These are phyloP conservation scores for Kingdonia uniflora DNA, from an alignment of 164 flowering plant species.

Conservation along the genomic window DNA sequence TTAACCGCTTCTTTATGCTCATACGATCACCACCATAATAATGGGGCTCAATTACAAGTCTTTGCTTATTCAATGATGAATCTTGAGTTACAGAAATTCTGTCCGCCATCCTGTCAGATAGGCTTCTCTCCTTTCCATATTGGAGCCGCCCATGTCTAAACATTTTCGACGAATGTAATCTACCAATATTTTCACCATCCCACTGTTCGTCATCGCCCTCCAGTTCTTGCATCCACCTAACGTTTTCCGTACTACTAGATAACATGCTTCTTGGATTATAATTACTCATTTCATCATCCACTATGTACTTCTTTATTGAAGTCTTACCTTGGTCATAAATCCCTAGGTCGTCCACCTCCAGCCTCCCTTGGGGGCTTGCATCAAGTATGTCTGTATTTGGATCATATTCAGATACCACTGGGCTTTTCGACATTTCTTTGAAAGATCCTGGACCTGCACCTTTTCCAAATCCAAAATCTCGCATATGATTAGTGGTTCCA, in stretches of 20 bases:
- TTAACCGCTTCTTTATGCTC: slow-evolving; percentile 27
- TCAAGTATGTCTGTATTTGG: slow-evolving; percentile 8
- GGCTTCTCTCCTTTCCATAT: slow-evolving; percentile 6
- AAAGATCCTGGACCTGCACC: slow-evolving; percentile 16
- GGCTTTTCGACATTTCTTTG: slow-evolving; percentile 12
- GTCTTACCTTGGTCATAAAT: slow-evolving; percentile 15
- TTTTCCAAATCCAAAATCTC: slow-evolving; percentile 18
- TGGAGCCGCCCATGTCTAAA: slow-evolving; percentile 6
- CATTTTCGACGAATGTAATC: slow-evolving; percentile 10
- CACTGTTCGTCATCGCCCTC: slow-evolving; percentile 10
- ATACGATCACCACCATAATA: slow-evolving; percentile 5
- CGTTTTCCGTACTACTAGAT: slow-evolving; percentile 13
- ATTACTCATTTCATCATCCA: slow-evolving; percentile 14
- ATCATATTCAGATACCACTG: slow-evolving; percentile 13
- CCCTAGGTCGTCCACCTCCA: slow-evolving; percentile 12
- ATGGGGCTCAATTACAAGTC: slow-evolving; percentile 4
- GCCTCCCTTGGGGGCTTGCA: slow-evolving; percentile 11
- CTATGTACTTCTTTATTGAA: slow-evolving; percentile 8
- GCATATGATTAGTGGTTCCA: slow-evolving; percentile 8
- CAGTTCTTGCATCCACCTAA: slow-evolving; percentile 10
- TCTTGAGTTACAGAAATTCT: slow-evolving; percentile 8
- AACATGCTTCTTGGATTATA: slow-evolving; percentile 3
- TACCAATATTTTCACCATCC: slow-evolving; percentile 11
- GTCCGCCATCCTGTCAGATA: slow-evolving; percentile 2
- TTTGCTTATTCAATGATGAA: slow-evolving; percentile 7